These are phyloP conservation scores for Xylaria palmicola DNA, from an alignment of 495 filamentous ascomycete genomes.

Conservation along the genomic window DNA sequence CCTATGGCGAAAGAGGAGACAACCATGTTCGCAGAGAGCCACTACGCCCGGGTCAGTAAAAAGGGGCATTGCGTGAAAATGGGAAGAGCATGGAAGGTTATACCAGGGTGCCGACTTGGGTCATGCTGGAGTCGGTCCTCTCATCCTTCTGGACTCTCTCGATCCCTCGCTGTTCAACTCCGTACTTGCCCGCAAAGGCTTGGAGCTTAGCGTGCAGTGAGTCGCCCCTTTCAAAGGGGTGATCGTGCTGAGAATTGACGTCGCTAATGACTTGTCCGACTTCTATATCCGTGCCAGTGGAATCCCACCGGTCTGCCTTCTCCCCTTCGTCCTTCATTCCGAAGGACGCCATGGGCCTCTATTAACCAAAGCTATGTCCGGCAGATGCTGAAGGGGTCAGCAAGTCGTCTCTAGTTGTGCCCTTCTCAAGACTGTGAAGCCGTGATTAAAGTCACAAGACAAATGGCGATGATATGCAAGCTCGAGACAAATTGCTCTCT, in stretches of 20 bases:
- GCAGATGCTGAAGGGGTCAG: neutral
- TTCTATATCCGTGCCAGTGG: constrained; percentile 29
- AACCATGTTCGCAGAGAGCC: constrained; percentile 83
- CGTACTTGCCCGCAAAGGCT: constrained; percentile 64
- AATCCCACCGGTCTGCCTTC: neutral
- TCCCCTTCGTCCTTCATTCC: neutral
- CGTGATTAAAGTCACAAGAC: neutral
- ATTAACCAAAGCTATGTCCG: too few relatives aligned
- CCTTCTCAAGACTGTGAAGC: neutral
- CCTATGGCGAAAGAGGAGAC: constrained; percentile 81
- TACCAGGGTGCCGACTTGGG: constrained; percentile 76
- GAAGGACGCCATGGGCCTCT: neutral
- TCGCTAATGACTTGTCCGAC: constrained; percentile 47
- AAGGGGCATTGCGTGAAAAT: neutral
- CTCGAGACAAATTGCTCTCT: neutral
- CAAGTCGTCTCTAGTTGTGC: neutral
- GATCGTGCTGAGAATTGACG: constrained; percentile 57
- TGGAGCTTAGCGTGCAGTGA: constrained; percentile 65
- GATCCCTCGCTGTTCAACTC: constrained; percentile 77
- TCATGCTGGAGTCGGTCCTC: constrained; percentile 62
- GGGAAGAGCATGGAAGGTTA: constrained; percentile 24
- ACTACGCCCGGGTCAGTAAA: constrained; percentile 47
- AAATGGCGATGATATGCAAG: neutral
- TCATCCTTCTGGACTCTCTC: constrained; percentile 77
- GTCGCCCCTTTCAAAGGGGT: constrained; percentile 62